phyloP scores from a whole-genome alignment of 2,329 filamentous ascomycete genomes.

The Talaromyces sp. region DNA sequence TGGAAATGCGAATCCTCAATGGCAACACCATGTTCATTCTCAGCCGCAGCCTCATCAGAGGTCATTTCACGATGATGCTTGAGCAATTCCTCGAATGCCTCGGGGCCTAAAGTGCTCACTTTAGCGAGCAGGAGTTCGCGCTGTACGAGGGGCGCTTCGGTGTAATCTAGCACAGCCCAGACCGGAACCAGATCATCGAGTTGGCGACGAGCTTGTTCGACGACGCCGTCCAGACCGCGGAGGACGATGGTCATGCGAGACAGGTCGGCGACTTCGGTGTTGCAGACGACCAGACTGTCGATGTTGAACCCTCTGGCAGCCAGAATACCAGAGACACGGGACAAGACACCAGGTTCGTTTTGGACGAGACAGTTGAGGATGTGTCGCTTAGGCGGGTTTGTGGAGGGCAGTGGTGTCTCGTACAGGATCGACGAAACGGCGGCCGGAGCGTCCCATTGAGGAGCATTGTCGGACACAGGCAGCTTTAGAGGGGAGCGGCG shows the following conservation, averaged over 20 bases:
- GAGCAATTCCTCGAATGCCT: slow-evolving; percentile 97
- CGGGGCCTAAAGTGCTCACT: slow-evolving; percentile 91
- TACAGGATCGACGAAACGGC: slow-evolving; percentile 98
- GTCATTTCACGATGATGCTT: slow-evolving; percentile 93
- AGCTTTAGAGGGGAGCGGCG: slow-evolving; percentile 84
- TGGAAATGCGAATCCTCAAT: slow-evolving; percentile 67
- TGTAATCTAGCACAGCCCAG: slow-evolving; percentile 98
- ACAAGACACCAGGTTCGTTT: slow-evolving; percentile 96
- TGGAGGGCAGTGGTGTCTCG: slow-evolving; percentile 85
- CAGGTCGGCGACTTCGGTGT: slow-evolving; percentile 93
- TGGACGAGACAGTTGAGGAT: slow-evolving; percentile 98
- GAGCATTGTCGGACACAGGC: slow-evolving; percentile 69
- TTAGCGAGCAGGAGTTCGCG: slow-evolving; percentile 93
- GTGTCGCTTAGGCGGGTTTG: slow-evolving; percentile 84
- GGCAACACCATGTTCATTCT: slow-evolving; percentile 37
- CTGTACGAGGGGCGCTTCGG: slow-evolving; percentile 86
- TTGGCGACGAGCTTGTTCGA: slow-evolving; percentile 93
- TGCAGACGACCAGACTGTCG: slow-evolving; percentile 95
- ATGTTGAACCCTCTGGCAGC: slow-evolving; percentile 98
- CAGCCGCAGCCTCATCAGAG: slow-evolving; percentile 45
- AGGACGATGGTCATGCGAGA: slow-evolving; percentile 99
- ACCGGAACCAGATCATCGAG: slow-evolving; percentile 96
- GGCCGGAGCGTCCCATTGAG: slow-evolving; percentile 84
- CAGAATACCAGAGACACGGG: slow-evolving; percentile 91
- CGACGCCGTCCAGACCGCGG: slow-evolving; percentile 91